These are phyloP conservation scores for Xenoacremonium recifei DNA, from an alignment of 2,329 filamentous ascomycete species.

Conservation along the genomic window DNA sequence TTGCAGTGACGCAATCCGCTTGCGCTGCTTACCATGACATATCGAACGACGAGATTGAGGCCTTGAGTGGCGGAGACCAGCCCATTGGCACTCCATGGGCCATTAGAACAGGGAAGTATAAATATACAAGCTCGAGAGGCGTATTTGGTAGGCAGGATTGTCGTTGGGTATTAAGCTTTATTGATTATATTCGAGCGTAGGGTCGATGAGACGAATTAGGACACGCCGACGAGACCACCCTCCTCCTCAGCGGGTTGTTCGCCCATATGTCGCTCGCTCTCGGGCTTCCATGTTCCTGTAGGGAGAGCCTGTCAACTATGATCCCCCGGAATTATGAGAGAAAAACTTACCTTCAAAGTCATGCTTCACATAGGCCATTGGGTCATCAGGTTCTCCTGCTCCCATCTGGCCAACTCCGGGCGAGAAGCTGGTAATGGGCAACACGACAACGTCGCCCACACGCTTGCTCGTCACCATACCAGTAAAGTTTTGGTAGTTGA, in stretches of 20 bases:
- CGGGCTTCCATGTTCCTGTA: conserved; percentile 75
- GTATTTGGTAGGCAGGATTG: conserved; percentile 19
- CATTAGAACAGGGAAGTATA: conserved; percentile 26
- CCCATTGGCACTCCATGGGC: conserved; percentile 13
- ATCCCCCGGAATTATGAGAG: not conserved
- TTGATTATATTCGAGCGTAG: no score
- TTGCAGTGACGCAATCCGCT: conserved; percentile 15
- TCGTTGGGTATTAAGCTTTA: conserved; percentile 23
- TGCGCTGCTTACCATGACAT: conserved; percentile 2
- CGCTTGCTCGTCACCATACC: conserved; percentile 80
- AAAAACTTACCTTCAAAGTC: conserved; percentile 80
- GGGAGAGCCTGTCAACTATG: not conserved
- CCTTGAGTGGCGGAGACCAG: conserved; percentile 17
- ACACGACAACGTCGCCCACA: conserved; percentile 87
- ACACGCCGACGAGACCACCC: conserved; percentile 14
- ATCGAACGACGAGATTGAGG: conserved; percentile 8
- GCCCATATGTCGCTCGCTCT: conserved; percentile 68
- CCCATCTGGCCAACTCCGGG: conserved; percentile 94
- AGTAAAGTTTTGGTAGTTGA: conserved; percentile 87
- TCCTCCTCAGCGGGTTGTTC: conserved; percentile 31
- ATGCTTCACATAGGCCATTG: conserved; percentile 97
- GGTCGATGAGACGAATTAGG: no score
- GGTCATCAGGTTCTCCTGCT: conserved; percentile 81
- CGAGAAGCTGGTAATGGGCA: conserved; percentile 97
- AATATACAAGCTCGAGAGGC: conserved; percentile 28